Base-by-base conservation (phyloP, 768 basidiomycete genomes). In the Cyclocybe aegerita region DNA sequence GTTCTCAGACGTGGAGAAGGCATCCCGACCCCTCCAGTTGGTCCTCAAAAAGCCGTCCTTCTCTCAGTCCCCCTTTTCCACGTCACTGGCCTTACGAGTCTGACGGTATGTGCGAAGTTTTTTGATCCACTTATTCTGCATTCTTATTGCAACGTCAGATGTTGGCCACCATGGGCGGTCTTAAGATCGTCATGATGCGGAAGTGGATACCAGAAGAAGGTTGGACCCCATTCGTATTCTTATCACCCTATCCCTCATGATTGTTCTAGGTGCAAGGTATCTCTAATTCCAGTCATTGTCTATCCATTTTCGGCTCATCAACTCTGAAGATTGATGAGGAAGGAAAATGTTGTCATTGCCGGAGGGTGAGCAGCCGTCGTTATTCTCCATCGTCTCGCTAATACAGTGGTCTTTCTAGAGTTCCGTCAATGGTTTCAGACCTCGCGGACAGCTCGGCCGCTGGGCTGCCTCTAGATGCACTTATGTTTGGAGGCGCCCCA, bases 51-150 rank as follows among this genome's bases (percentile, higher is more conserved):
- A 55, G 79, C 74, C 29, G 65, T 75, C n/a, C 68, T 85, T 14
- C 66, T 86, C 40, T 70, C 79, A 29, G 81, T 84, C 2, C 86
- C 86, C 2, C 64, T 88, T 7, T 86, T 88, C 64, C 85, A 87
- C 67, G 84, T 84, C 35, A 82, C 82, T 8, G 83, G 81, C 4
- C 69, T 67, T 15, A 81, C 78, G 3, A 80, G 75, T 60, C 73
- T 75, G 58, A 68, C 75, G 50, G 72, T 76, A 64, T 10, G 54
- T 45, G 10, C 16, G 14, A 23, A 30, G 23, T 23, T 9, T 39
- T 23, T 15, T 4, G 38, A 29, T 38, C 15, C 45, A 23, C 32
- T 48, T 34, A 51, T 46, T 23, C 45, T 43, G 36, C 41, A 44
- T 16, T 43, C 10, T 40, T 29, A 41, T 48, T 23, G 23, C 5